Percentiles rank a stretch among this genome's conserved stretches.
Evolutionary conservation across 2,329 filamentous ascomycete species (phyloP).

Genomic region (Elsinoe arachidis): DNA sequence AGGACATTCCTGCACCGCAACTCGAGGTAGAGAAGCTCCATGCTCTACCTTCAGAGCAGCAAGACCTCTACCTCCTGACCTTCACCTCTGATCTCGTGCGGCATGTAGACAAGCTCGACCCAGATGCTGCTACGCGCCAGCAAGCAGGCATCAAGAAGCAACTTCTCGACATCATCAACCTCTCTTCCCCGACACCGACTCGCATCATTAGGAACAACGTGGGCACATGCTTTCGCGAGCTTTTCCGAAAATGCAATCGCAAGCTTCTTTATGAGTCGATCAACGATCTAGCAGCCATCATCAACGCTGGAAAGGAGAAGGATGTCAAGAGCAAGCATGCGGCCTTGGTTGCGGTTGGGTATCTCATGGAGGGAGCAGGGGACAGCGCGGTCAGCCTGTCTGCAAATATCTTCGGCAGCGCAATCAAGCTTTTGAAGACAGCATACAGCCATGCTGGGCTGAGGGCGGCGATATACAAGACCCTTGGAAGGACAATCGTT

Average conservation of each 20-base stretch:
- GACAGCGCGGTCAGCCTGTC: conserved; percentile 86
- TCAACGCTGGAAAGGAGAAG: conserved; percentile 70
- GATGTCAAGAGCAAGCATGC: conserved; percentile 77
- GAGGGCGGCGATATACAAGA: conserved; percentile 66
- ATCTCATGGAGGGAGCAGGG: conserved; percentile 83
- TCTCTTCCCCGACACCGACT: conserved; percentile 71
- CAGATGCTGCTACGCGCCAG: conserved; percentile 76
- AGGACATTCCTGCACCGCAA: conserved; percentile 35
- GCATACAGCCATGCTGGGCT: conserved; percentile 73
- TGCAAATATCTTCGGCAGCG: conserved; percentile 59
- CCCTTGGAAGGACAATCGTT: conserved; percentile 64
- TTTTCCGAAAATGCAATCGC: conserved; percentile 77
- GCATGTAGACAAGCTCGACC: conserved; percentile 65
- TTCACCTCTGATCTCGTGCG: conserved; percentile 76
- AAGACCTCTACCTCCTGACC: conserved; percentile 85
- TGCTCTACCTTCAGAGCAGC: conserved; percentile 82
- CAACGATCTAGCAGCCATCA: conserved; percentile 69
- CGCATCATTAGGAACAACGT: conserved; percentile 85
- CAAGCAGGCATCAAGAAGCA: conserved; percentile 91
- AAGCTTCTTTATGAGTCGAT: conserved; percentile 92
- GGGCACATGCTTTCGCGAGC: conserved; percentile 71
- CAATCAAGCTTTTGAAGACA: conserved; percentile 72
- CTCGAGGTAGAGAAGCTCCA: conserved; percentile 87
- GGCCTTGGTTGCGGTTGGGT: conserved; percentile 75
- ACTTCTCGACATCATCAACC: conserved; percentile 83